These are phyloP conservation scores for Immersiella caudata DNA, from an alignment of 495 filamentous ascomycete genomes.

Conservation along the genomic window DNA sequence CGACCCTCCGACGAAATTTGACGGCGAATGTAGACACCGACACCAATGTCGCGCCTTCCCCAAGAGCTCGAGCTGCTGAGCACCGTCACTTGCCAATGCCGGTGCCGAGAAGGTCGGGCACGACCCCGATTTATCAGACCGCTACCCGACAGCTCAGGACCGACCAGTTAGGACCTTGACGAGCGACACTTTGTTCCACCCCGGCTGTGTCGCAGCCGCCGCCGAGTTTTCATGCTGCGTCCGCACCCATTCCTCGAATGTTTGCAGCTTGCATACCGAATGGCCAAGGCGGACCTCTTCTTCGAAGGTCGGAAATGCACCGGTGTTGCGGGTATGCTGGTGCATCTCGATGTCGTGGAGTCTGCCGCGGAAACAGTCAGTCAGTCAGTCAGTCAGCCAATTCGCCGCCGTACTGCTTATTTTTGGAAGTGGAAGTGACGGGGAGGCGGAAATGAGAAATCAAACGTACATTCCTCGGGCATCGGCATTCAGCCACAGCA, in stretches of 20 bases:
- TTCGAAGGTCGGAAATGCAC: conserved; percentile 24
- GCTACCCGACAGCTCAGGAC: not conserved
- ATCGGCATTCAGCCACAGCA: conserved; percentile 30
- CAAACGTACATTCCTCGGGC: conserved; percentile 27
- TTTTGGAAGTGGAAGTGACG: not conserved
- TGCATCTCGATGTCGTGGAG: conserved; percentile 30
- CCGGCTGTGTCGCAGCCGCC: not conserved
- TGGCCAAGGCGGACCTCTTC: conserved; percentile 34
- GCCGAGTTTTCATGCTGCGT: not conserved
- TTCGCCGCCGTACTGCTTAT: not conserved
- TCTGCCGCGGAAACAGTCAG: conserved; percentile 11
- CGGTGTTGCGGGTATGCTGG: conserved; percentile 26
- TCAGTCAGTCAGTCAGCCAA: not conserved
- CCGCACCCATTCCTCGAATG: conserved; percentile 31
- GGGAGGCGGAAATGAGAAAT: not conserved
- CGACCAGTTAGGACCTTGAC: conserved; percentile 29
- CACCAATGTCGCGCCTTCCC: not conserved
- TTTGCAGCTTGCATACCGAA: conserved; percentile 32
- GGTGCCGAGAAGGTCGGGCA: not conserved
- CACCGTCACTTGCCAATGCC: not conserved
- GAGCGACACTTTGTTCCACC: conserved; percentile 32
- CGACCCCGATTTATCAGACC: not conserved
- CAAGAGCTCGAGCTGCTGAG: not conserved
- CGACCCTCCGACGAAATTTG: not conserved
- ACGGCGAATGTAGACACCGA: not conserved